Percentiles rank a stretch among this genome's conserved stretches.
Conservation (phyloP, 129 eudicot genomes). For the Escallonia herrerae region DNA sequence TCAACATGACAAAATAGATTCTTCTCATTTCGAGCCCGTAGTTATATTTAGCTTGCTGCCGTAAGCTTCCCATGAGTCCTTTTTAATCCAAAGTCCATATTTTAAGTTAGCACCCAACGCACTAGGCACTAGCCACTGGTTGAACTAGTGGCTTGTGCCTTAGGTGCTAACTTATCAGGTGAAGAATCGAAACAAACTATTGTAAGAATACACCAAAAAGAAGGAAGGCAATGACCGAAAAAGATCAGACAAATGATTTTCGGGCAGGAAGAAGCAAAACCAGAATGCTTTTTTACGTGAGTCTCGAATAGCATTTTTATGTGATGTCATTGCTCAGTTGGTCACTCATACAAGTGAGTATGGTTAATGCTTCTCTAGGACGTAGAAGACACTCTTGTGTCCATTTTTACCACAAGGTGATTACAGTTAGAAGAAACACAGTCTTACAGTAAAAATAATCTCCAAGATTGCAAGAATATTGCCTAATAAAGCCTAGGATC, state of each 20-base stretch:
- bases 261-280: neutral
- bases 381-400: neutral
- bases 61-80: neutral
- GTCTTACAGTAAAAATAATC: too few relatives aligned
- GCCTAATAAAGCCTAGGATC: neutral
- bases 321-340: neutral
- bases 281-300: neutral
- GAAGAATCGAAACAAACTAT: too few relatives aligned
- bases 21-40: too few relatives aligned
- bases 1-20: too few relatives aligned
- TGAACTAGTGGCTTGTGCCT: neutral
- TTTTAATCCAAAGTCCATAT: neutral
- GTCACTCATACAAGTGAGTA: neutral
- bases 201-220: neutral
- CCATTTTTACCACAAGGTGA: too few relatives aligned
- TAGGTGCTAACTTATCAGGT: neutral
- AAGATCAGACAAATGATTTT: neutral
- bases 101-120: too few relatives aligned
- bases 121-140: too few relatives aligned
- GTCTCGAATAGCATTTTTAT: neutral
- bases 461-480: neutral
- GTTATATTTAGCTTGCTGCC: neutral
- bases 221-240: too few relatives aligned
- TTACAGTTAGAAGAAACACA: too few relatives aligned
- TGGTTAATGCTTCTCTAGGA: neutral